phyloP scores from a whole-genome alignment of 176 grass and related monocot species.

The Hyparrhenia diplandra region DNA sequence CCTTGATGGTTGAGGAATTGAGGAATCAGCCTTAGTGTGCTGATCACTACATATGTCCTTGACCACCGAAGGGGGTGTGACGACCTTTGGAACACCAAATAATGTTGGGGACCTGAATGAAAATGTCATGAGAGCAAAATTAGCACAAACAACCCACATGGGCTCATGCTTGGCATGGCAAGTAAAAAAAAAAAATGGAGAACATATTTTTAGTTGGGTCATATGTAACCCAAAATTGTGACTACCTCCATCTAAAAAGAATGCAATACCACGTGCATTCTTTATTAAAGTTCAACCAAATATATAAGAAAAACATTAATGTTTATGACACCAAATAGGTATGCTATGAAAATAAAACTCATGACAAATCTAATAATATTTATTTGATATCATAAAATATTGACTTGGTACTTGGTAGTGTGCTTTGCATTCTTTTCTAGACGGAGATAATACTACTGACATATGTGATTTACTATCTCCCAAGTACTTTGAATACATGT shows the following conservation, averaged over 20 bases:
- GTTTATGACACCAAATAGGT: background rate
- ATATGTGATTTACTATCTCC: background rate
- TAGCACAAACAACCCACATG: background rate
- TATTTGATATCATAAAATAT: background rate
- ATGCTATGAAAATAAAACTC: background rate
- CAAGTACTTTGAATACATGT: background rate
- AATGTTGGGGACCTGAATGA: constrained; percentile 66
- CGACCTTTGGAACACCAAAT: constrained; percentile 67
- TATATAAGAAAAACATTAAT: background rate
- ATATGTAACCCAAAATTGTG: background rate
- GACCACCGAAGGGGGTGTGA: constrained; percentile 26
- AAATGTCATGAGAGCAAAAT: constrained; percentile 22
- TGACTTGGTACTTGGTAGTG: background rate
- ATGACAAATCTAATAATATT: background rate
- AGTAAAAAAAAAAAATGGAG: background rate
- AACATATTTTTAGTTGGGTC: background rate
- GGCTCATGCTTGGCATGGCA: constrained; percentile 7
- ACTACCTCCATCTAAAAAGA: background rate
- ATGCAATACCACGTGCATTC: background rate
- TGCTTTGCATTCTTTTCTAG: background rate
- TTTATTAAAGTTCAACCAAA: background rate
- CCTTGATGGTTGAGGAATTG: constrained; percentile 46
- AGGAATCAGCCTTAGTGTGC: constrained; percentile 46
- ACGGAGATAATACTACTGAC: background rate
- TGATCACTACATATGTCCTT: constrained; percentile 54